Percentiles rank a stretch among this genome's conserved stretches.
Evolutionary conservation across 2,329 filamentous ascomycete species (phyloP).

Genomic region (Tolypocladium tropicale): DNA sequence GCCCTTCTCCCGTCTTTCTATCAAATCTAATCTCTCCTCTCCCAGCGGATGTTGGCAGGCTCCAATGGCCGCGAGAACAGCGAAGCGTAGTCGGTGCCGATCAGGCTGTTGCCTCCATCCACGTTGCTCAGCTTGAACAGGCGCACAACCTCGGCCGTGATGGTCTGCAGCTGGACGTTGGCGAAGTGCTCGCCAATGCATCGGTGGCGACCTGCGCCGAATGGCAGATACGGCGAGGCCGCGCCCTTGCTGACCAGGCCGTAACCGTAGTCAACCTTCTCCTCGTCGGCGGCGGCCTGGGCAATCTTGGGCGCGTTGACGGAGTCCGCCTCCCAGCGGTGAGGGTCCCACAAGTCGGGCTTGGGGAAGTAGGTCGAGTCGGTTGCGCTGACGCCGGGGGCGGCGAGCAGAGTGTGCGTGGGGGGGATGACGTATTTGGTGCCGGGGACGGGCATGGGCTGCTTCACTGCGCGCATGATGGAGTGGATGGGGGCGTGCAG

Average conservation of each 20-base stretch:
- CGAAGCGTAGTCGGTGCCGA: conserved; percentile 58
- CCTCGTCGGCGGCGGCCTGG: conserved; percentile 41
- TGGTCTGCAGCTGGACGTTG: conserved; percentile 82
- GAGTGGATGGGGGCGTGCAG: conserved; percentile 91
- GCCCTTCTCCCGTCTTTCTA: neutral
- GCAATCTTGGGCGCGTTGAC: conserved; percentile 39
- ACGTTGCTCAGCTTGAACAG: conserved; percentile 71
- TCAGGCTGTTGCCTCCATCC: conserved; percentile 58
- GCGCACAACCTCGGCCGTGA: conserved; percentile 66
- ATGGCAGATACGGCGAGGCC: conserved; percentile 82
- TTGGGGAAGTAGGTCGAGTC: conserved; percentile 71
- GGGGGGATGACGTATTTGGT: conserved; percentile 77
- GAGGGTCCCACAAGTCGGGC: conserved; percentile 75
- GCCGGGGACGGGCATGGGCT: conserved; percentile 72
- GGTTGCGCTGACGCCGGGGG: conserved; percentile 70
- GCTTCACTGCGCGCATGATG: conserved; percentile 86
- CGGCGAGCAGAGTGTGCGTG: conserved; percentile 70
- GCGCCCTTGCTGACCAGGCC: conserved; percentile 87
- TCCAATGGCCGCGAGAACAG: conserved; percentile 65
- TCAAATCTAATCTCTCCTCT: conserved; percentile 44
- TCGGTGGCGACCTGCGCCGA: conserved; percentile 83
- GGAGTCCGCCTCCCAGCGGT: conserved; percentile 71
- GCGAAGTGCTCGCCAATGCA: conserved; percentile 98
- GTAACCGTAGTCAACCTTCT: conserved; percentile 88
- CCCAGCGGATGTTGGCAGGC: conserved; percentile 65